A percentile compares a stretch with the other conserved stretches of the same genome.
Conservation (phyloP, 2,329 filamentous ascomycete species). For the Botrytis byssoidea region DNA sequence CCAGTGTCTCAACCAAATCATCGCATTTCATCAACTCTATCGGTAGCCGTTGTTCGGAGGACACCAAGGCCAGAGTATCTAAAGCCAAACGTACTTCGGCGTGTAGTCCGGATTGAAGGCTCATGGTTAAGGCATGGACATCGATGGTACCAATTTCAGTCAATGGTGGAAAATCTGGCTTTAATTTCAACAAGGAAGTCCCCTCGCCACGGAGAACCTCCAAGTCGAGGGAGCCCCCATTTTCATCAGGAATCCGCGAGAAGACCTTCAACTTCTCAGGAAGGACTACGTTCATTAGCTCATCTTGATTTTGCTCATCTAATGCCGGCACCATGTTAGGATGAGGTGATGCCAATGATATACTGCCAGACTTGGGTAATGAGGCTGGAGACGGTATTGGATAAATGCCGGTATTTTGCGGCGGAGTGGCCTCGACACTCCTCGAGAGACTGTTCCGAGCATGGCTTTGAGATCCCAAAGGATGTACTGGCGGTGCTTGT, state of each 20-base stretch:
- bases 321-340: slow-evolving; percentile 24
- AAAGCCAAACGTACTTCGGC: slow-evolving; percentile 86
- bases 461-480: slow-evolving; percentile 45
- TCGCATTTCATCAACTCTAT: slow-evolving; percentile 73
- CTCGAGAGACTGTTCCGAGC: slow-evolving; percentile 52
- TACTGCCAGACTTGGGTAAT: slow-evolving; percentile 29
- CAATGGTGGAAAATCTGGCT: slow-evolving; percentile 72
- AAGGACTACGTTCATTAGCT: slow-evolving; percentile 20
- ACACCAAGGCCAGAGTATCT: slow-evolving; percentile 71
- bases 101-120: slow-evolving; percentile 84
- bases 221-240: slow-evolving; percentile 61
- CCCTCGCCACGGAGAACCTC: neutral
- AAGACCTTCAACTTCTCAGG: slow-evolving; percentile 43
- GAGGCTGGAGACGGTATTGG: slow-evolving; percentile 49
- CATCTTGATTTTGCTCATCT: slow-evolving; percentile 22
- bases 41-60: slow-evolving; percentile 60
- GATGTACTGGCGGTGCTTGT: slow-evolving; percentile 45
- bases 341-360: slow-evolving; percentile 35
- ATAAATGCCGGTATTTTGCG: slow-evolving; percentile 43
- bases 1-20: slow-evolving; percentile 80
- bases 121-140: slow-evolving; percentile 83
- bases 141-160: slow-evolving; percentile 85
- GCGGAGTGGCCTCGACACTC: slow-evolving; percentile 46
- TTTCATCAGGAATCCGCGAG: slow-evolving; percentile 52
- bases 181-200: slow-evolving; percentile 61